phyloP scores from a whole-genome alignment of 139 green algal genomes.

The Tetradesmus obliquus region DNA sequence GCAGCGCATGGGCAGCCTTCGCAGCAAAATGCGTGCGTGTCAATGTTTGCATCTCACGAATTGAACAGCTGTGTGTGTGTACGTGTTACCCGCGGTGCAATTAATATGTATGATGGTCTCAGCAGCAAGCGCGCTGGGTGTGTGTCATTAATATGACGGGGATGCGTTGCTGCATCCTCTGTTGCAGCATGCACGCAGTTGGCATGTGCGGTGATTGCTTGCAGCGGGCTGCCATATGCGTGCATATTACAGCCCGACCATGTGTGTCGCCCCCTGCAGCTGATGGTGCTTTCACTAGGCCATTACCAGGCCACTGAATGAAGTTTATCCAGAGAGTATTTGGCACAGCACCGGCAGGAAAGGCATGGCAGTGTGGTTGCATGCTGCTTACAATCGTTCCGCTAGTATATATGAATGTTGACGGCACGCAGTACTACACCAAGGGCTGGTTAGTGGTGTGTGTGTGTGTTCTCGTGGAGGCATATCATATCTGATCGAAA shows the following conservation, averaged over 20 bases:
- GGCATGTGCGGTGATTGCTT: background rate
- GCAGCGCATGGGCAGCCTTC: background rate
- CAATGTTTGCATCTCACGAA: background rate
- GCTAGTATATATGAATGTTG: background rate
- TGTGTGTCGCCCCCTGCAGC: background rate
- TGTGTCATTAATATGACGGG: background rate
- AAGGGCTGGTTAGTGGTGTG: background rate
- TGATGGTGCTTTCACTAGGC: background rate
- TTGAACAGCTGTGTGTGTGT: background rate
- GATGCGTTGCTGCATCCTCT: background rate
- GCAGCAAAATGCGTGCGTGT: background rate
- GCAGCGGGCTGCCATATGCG: background rate
- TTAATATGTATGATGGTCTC: too few relatives aligned
- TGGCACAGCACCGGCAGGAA: background rate
- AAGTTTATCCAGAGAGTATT: background rate
- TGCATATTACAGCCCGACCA: background rate
- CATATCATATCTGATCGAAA: background rate
- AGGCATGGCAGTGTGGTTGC: background rate
- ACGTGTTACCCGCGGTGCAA: too few relatives aligned
- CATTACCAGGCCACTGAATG: background rate
- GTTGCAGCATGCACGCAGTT: background rate
- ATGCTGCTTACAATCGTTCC: background rate
- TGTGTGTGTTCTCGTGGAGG: too few relatives aligned
- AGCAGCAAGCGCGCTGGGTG: background rate
- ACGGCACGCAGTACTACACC: background rate